Percentiles rank a stretch among this genome's conserved stretches.
phyloP scores from a whole-genome alignment of 2,329 filamentous ascomycete genomes.

The Geoglossum cookeanum region DNA sequence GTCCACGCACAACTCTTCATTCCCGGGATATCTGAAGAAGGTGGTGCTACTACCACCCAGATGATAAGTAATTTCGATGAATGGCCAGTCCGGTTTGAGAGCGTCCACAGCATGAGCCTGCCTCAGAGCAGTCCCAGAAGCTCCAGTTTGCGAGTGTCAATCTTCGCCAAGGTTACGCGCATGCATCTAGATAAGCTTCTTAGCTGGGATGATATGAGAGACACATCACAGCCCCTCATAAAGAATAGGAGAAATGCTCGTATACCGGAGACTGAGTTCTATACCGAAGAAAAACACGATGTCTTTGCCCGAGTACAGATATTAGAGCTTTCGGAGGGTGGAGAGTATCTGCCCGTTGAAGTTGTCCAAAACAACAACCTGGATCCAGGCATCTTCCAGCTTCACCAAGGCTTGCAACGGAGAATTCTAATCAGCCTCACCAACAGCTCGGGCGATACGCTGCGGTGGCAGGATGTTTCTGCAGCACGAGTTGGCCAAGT shows the following conservation, averaged over 20 bases:
- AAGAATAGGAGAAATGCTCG: slow-evolving; percentile 39
- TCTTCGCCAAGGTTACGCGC: slow-evolving; percentile 75
- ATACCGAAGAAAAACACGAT: slow-evolving; percentile 83
- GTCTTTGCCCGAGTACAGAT: slow-evolving; percentile 76
- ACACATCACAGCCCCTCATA: slow-evolving; percentile 37
- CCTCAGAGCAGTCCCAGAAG: slow-evolving; percentile 58
- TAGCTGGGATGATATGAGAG: slow-evolving; percentile 97
- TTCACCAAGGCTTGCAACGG: slow-evolving; percentile 86
- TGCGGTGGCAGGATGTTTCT: slow-evolving; percentile 75
- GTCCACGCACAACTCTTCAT: slow-evolving; percentile 96
- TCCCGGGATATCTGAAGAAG: slow-evolving; percentile 72
- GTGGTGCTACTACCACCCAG: slow-evolving; percentile 83
- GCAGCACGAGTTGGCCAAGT: slow-evolving; percentile 63
- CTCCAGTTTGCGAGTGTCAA: slow-evolving; percentile 63
- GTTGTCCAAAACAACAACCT: slow-evolving; percentile 70
- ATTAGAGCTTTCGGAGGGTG: slow-evolving; percentile 76
- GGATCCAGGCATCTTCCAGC: slow-evolving; percentile 79
- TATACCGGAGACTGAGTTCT: slow-evolving; percentile 82
- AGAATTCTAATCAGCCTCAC: slow-evolving; percentile 76
- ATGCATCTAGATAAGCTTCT: slow-evolving; percentile 96
- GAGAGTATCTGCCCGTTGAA: slow-evolving; percentile 81
- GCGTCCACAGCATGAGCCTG: slow-evolving; percentile 94
- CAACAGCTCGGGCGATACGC: slow-evolving; percentile 69
- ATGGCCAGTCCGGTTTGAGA: slow-evolving; percentile 80
- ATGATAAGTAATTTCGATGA: slow-evolving; percentile 93